Conservation (phyloP, 2,329 filamentous ascomycete genomes). For the Alternaria alternata region DNA sequence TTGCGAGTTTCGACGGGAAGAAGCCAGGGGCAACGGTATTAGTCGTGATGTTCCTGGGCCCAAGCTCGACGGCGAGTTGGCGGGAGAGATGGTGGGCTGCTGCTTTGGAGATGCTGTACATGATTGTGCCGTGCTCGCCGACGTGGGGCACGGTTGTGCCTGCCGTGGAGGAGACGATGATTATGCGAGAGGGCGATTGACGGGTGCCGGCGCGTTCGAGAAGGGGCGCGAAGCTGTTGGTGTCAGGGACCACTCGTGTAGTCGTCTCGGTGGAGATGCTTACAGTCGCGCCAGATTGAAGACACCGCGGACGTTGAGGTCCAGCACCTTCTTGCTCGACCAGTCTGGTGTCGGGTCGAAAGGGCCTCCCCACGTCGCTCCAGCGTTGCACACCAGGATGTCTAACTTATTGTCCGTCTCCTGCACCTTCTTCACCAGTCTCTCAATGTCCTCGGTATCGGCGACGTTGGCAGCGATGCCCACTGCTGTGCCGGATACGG, state of each 20-base stretch:
- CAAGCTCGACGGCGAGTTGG: slow-evolving; percentile 52
- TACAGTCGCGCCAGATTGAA: slow-evolving; percentile 51
- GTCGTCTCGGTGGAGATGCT: background rate
- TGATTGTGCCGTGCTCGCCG: slow-evolving; percentile 50
- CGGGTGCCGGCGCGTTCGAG: slow-evolving; percentile 44
- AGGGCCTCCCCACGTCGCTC: slow-evolving; percentile 50
- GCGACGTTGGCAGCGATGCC: slow-evolving; percentile 51
- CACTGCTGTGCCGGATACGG: slow-evolving; percentile 44
- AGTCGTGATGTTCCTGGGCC: slow-evolving; percentile 50
- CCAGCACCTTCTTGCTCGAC: slow-evolving; percentile 48
- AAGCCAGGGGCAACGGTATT: slow-evolving; percentile 53
- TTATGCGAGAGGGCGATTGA: slow-evolving; percentile 48
- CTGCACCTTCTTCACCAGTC: slow-evolving; percentile 43
- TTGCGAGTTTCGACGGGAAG: slow-evolving; percentile 50
- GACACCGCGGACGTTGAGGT: slow-evolving; percentile 52
- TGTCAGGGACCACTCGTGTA: background rate
- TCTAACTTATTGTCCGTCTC: slow-evolving; percentile 45
- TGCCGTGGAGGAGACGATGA: slow-evolving; percentile 49
- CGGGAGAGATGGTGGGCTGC: slow-evolving; percentile 50
- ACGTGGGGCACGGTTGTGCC: slow-evolving; percentile 50
- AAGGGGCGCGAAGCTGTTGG: slow-evolving; percentile 45
- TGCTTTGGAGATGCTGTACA: slow-evolving; percentile 53
- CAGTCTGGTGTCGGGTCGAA: slow-evolving; percentile 50
- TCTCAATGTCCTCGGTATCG: slow-evolving; percentile 46
- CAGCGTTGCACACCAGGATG: slow-evolving; percentile 52